Percentiles rank a stretch among this genome's conserved stretches.
Conservation (phyloP, 805 yeast species). For the Yarrowia deformans region DNA sequence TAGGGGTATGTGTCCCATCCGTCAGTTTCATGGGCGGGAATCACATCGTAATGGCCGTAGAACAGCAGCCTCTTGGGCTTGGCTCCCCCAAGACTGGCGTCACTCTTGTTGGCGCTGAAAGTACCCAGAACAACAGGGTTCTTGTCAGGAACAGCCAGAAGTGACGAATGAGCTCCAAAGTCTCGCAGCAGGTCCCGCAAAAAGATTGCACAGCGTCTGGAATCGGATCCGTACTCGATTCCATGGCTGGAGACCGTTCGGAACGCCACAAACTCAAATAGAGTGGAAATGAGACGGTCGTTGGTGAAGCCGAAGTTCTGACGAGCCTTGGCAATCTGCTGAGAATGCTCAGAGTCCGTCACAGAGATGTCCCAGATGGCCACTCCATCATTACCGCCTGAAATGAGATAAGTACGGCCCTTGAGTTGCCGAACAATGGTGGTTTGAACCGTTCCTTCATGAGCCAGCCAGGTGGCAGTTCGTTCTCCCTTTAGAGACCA, state of each 20-base stretch:
- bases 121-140: constrained; percentile 86
- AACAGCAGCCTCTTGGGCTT: constrained; percentile 62
- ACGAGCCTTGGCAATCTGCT: constrained; percentile 24
- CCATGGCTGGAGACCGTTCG: constrained; percentile 81
- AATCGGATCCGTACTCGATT: constrained; percentile 72
- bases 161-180: constrained; percentile 69
- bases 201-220: constrained; percentile 84
- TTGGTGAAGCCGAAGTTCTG: constrained; percentile 54
- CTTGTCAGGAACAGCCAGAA: constrained; percentile 70
- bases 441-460: constrained; percentile 64
- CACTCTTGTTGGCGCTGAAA: constrained; percentile 56
- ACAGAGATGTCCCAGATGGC: constrained; percentile 71
- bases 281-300: constrained; percentile 68
- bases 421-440: constrained; percentile 57
- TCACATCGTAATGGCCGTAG: constrained; percentile 97
- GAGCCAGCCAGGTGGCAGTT: constrained; percentile 59
- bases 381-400: constrained; percentile 74
- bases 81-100: not conserved
- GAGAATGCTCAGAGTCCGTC: constrained; percentile 41
- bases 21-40: constrained; percentile 69
- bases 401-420: constrained; percentile 58
- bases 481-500: constrained; percentile 60
- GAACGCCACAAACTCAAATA: constrained; percentile 68
- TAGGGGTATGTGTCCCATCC: constrained; percentile 84
- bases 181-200: constrained; percentile 66